Evolutionary conservation across 495 filamentous ascomycete genomes (phyloP).

Genomic region (Penicillium silybi): DNA sequence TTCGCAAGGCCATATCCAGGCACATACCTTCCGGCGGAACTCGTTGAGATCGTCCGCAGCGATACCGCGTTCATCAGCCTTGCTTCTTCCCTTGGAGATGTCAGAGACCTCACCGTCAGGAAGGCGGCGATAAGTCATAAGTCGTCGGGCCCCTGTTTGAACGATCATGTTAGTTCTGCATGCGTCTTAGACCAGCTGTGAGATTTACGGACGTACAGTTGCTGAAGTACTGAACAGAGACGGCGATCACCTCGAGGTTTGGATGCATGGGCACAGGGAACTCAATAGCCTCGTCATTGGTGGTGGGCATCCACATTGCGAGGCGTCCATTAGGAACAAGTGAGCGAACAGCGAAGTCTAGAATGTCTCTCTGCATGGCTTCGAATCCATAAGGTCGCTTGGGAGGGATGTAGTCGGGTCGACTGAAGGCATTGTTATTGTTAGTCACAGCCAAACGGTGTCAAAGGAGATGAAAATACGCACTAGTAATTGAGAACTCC

Average conservation of each 20-base stretch:
- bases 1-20: neutral
- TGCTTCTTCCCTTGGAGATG: conserved; percentile 32
- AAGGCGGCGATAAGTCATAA: conserved; percentile 79
- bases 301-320: conserved; percentile 96
- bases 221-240: conserved; percentile 82
- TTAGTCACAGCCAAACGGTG: conserved; percentile 4
- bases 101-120: conserved; percentile 55
- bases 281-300: conserved; percentile 71
- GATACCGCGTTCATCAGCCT: conserved; percentile 35
- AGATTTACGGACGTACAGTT: conserved; percentile 60
- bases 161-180: neutral
- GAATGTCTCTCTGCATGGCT: conserved; percentile 83
- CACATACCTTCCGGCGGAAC: conserved; percentile 60
- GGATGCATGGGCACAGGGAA: conserved; percentile 75
- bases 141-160: conserved; percentile 67
- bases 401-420: conserved; percentile 77
- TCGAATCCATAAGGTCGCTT: conserved; percentile 89
- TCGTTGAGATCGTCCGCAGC: conserved; percentile 76
- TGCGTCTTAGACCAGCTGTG: neutral
- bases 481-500: conserved; percentile 69
- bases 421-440: conserved; percentile 40
- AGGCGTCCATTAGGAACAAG: conserved; percentile 80
- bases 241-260: conserved; percentile 66
- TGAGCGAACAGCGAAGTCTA: conserved; percentile 72
- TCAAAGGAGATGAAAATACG: conserved; percentile 14